These are phyloP conservation scores for Psidium guajava DNA, from an alignment of 345 rosid species.

Conservation along the genomic window DNA sequence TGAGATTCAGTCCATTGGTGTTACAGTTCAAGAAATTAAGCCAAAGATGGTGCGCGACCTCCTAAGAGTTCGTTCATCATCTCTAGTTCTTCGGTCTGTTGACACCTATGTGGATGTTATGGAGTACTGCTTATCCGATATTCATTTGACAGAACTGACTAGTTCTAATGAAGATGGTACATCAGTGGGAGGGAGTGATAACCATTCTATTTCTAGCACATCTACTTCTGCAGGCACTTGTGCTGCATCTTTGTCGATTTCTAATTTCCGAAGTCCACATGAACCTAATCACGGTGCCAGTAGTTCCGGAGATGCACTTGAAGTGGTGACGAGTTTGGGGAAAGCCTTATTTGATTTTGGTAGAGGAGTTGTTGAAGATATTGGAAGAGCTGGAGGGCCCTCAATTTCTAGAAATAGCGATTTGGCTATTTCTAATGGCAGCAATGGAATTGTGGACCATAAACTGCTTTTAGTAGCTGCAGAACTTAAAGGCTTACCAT, in stretches of 20 bases:
- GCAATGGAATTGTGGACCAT: slow-evolving; percentile 27
- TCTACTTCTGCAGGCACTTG: slow-evolving; percentile 21
- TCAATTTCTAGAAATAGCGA: slow-evolving; percentile 15
- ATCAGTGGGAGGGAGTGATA: slow-evolving; percentile 9
- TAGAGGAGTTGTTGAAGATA: slow-evolving; percentile 84
- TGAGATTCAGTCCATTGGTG: slow-evolving; percentile 75
- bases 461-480: slow-evolving; percentile 36
- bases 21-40: slow-evolving; percentile 64
- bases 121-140: slow-evolving; percentile 85
- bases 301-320: slow-evolving; percentile 90
- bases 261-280: slow-evolving; percentile 15
- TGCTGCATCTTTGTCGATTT: slow-evolving; percentile 18
- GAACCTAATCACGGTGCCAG: slow-evolving; percentile 29
- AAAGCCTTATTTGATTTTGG: slow-evolving; percentile 91
- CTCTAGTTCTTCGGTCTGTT: slow-evolving; percentile 69
- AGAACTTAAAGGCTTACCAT: slow-evolving; percentile 73
- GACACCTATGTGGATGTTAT: slow-evolving; percentile 84
- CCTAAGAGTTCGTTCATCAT: slow-evolving; percentile 47
- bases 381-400: slow-evolving; percentile 61
- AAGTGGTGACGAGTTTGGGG: slow-evolving; percentile 86
- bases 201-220: slow-evolving; percentile 6
- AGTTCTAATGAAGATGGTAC: slow-evolving; percentile 15
- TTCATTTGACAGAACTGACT: slow-evolving; percentile 36
- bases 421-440: slow-evolving; percentile 16
- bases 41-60: slow-evolving; percentile 95